phyloP scores from a whole-genome alignment of 768 basidiomycete species.

The Amyloporia xantha region DNA sequence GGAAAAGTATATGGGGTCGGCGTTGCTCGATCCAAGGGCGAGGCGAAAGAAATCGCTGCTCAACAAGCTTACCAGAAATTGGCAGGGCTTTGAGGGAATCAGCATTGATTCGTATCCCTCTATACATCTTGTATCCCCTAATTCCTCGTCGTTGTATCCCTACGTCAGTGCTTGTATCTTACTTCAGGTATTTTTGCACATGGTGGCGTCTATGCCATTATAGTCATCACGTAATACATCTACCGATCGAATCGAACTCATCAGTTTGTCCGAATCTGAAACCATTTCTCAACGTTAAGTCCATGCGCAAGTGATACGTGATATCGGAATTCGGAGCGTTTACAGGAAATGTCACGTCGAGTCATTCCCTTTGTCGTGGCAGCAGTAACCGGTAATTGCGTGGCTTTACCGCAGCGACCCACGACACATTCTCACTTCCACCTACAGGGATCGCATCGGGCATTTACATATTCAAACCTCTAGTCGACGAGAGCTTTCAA shows the following conservation, averaged over 20 bases:
- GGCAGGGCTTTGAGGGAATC: not conserved
- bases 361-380: slow-evolving; percentile 49
- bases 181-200: too few species aligned
- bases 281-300: too few species aligned
- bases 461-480: slow-evolving; percentile 59
- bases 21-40: slow-evolving; percentile 34
- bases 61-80: slow-evolving; percentile 20
- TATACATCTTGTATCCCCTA: too few species aligned
- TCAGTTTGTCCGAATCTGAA: too few species aligned
- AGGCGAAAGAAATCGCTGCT: slow-evolving; percentile 30
- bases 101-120: too few species aligned
- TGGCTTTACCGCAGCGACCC: not conserved
- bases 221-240: too few species aligned
- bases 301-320: too few species aligned
- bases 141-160: too few species aligned
- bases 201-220: too few species aligned
- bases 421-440: not conserved
- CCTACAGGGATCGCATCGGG: slow-evolving; percentile 52
- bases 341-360: slow-evolving; percentile 31
- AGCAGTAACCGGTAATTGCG: slow-evolving; percentile 44
- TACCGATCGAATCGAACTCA: too few species aligned
- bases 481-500: slow-evolving; percentile 20
- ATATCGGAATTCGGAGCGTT: too few species aligned
- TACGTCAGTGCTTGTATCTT: too few species aligned
- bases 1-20: slow-evolving; percentile 44